Evolutionary conservation across 192 early-diverging fungal genomes (phyloP), one percentile per base, ranked within the genome.

Genomic region (Gryganskiella cystojenkinii): DNA sequence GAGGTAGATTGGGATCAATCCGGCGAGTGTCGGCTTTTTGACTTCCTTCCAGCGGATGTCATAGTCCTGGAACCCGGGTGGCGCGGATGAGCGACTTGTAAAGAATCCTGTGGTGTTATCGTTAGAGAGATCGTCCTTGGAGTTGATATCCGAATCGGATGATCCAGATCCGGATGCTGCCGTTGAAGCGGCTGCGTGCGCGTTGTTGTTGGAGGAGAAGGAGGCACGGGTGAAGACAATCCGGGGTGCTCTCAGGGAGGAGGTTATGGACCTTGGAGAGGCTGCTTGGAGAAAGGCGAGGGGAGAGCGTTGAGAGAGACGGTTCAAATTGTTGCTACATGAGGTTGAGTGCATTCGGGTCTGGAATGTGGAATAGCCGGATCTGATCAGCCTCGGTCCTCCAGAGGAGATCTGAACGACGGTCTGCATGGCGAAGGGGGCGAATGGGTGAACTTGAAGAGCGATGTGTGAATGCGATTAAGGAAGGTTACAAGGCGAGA

Each of bases 1-100:
- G 53, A 78, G 47, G 34, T 78, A 78, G 30, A 78, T 64, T 7
- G 74, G 55, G 1, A 78, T 35, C 22, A 68, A 28, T 45, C 66
- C 74, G 1, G 67, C 13, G 8, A 60, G 33, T 4, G 67, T 69
- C 2, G 74, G 74, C 24, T 58, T 57, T 51, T 78, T 78, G 61
- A 78, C 10, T 37, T 78, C 74, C 49, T 78, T 78, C 74, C 74
- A 78, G 22, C 74, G 74, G 30, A 78, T 64, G 27, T 57, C 55
- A 63, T 78, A 78, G 46, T 51, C 74, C 31, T 47, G 37, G 34
- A 64, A 78, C 20, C 74, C 74, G 3, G 56, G 20, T 67, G 53
- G 15, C 13, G 60, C 45, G 15, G 10, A 14, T 37, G 57, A 70
- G 31, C 27, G 30, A 30, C 60, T 67, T 31, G 43, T 68, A 49